Evolutionary conservation across 305 asterid genomes (phyloP), one percentile per base, ranked within the genome.

Genomic region (Fraxinus nigra): DNA sequence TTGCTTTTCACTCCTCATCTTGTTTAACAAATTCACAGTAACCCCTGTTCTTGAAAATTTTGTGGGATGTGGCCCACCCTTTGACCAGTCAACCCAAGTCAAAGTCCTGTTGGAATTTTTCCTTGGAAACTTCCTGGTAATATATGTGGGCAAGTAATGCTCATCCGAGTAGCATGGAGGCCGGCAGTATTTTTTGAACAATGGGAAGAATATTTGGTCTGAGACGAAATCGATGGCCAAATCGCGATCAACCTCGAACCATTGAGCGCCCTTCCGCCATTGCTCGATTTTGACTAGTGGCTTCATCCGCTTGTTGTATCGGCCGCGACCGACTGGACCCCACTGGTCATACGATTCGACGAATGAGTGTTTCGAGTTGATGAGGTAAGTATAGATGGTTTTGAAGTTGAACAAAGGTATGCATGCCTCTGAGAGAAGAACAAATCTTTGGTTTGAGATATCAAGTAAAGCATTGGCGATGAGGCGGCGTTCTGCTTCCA

Each of bases 21-120:
- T 80, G 46, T 88, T 78, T 69, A 95, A 76, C 87, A 93, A 78
- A 34, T 90, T 90, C 0, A 83, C 48, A 0, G 91, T 81, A 6
- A 93, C 85, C 6, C 90, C 94, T 0, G 56, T 59, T 18, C 93
- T 74, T 5, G 82, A n/a, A 54, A 85, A 94, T 28, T 78, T 89
- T 37, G 88, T 33, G 0, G 98, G 98, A 80, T 94, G 98, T 10
- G 97, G 90, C 51, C 98, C 98, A 1, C 97, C 95, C 37, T 81
- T 75, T 3, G 97, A 86, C 98, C 98, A 94, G 74, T 94, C 98
- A n/a, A 92, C 97, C 97, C 97, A 94, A 9, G 97, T 92, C 85
- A 94, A 78, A 0, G 94, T 93, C 79, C 97, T 81, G 61, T 93
- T 91, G 0, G 89, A 76, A 18, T 87, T 93, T 78, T 76, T 92